Evolutionary conservation across 352 stramenopile species (phyloP).

Genomic region (Globisporangium heterothallicum): DNA sequence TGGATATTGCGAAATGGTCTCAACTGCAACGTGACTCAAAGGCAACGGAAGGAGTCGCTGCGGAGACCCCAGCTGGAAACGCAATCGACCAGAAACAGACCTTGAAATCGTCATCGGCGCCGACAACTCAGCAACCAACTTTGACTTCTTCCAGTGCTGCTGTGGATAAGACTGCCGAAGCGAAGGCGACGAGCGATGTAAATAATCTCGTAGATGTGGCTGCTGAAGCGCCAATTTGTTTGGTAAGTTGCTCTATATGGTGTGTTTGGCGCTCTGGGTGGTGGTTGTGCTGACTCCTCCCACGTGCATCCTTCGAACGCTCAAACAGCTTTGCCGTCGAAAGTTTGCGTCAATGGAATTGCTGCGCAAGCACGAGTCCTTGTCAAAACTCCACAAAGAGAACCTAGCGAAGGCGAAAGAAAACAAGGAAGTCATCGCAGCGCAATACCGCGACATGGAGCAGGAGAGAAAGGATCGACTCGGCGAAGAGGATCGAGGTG

Average conservation of each 20-base stretch:
- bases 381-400: slow-evolving; percentile 68
- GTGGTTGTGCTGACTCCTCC: neutral
- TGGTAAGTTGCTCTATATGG: slow-evolving; percentile 37
- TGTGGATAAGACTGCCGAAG: no score
- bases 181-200: slow-evolving; percentile 17
- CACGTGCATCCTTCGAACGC: no score
- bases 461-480: slow-evolving; percentile 22
- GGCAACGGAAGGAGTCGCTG: slow-evolving; percentile 9
- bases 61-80: slow-evolving; percentile 6
- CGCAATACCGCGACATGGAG: slow-evolving; percentile 58
- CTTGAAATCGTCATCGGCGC: no score
- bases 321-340: slow-evolving; percentile 67
- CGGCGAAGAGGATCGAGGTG: slow-evolving; percentile 6
- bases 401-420: slow-evolving; percentile 77
- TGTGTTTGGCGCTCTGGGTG: neutral
- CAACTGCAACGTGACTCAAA: slow-evolving; percentile 38
- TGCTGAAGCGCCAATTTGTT: slow-evolving; percentile 65
- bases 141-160: no score
- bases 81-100: no score
- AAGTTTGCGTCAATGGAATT: slow-evolving; percentile 76
- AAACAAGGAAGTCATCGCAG: slow-evolving; percentile 57
- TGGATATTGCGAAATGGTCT: slow-evolving; percentile 83
- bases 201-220: slow-evolving; percentile 35
- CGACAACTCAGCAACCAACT: no score
- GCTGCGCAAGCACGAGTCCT: slow-evolving; percentile 70